Percentiles rank a stretch among this genome's conserved stretches.
phyloP scores from a whole-genome alignment of 495 filamentous ascomycete species.

The Aspergillus asperescens region DNA sequence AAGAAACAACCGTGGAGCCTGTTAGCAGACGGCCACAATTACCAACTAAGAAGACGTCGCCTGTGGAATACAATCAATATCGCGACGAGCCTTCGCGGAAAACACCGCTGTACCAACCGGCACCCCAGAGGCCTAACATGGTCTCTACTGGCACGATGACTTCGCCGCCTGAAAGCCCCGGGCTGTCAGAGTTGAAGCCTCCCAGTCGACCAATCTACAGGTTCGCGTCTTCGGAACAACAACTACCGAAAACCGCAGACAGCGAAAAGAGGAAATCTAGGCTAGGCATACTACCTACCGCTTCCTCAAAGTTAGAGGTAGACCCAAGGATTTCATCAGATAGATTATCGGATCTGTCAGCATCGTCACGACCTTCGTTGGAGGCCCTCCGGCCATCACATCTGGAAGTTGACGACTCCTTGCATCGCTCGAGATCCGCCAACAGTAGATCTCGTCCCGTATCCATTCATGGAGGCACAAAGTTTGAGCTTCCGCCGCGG shows the following conservation, averaged over 20 bases:
- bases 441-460: constrained; percentile 59
- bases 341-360: constrained; percentile 46
- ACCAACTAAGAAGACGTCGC: constrained; percentile 21
- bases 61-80: constrained; percentile 18
- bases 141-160: constrained; percentile 96
- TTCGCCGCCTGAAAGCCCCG: constrained; percentile 60
- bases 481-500: constrained; percentile 63
- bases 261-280: constrained; percentile 20
- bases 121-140: constrained; percentile 60
- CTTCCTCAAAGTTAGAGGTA: constrained; percentile 34
- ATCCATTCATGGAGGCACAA: constrained; percentile 75
- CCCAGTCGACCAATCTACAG: constrained; percentile 53
- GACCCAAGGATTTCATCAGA: constrained; percentile 49
- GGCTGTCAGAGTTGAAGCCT: constrained; percentile 36
- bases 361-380: constrained; percentile 72
- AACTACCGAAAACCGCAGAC: constrained; percentile 40
- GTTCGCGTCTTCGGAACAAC: constrained; percentile 53
- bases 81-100: constrained; percentile 25
- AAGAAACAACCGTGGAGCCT: constrained; percentile 20
- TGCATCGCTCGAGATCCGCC: constrained; percentile 58
- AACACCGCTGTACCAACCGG: constrained; percentile 52
- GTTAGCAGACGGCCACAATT: constrained; percentile 26
- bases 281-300: constrained; percentile 31
- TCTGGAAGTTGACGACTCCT: constrained; percentile 53
- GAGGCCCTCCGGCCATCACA: constrained; percentile 64